A percentile compares a stretch with the other conserved stretches of the same genome.
phyloP scores from a whole-genome alignment of 495 filamentous ascomycete genomes.

The Neurospora sp. region DNA sequence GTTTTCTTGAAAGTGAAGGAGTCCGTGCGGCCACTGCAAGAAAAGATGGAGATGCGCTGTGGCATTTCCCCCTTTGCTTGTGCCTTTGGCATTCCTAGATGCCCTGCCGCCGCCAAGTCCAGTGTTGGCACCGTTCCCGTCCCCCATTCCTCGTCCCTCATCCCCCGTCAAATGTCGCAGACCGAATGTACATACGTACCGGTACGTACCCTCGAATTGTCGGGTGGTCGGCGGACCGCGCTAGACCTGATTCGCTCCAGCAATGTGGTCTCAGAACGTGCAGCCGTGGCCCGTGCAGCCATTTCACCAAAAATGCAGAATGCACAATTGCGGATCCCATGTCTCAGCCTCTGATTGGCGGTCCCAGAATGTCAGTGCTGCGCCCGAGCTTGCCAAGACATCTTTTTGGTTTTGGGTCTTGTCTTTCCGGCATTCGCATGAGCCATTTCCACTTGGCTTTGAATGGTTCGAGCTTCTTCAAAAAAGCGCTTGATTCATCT shows the following conservation, averaged over 20 bases:
- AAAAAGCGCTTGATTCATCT: not conserved
- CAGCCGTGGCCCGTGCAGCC: not conserved
- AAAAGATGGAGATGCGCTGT: not conserved
- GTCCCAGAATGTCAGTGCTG: not conserved
- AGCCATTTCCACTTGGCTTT: not conserved
- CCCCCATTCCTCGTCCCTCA: not conserved
- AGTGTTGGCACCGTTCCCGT: not conserved
- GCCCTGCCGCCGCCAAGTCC: not conserved
- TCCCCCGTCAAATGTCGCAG: not conserved
- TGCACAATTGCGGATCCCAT: not conserved
- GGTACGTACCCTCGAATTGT: not conserved
- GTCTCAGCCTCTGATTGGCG: not conserved
- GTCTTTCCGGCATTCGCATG: not conserved
- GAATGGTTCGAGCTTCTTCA: not conserved
- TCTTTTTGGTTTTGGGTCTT: not conserved
- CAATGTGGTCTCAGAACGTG: not conserved
- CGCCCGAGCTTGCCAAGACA: not conserved
- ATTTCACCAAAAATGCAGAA: not conserved
- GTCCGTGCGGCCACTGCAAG: not conserved
- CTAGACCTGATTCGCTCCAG: constrained; percentile 1
- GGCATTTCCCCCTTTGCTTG: not conserved
- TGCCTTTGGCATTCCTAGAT: not conserved
- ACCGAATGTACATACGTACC: not conserved
- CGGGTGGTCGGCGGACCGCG: not conserved
- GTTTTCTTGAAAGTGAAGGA: not conserved